Base-by-base conservation (phyloP, 257 asterid species). In the Echium plantagineum region DNA sequence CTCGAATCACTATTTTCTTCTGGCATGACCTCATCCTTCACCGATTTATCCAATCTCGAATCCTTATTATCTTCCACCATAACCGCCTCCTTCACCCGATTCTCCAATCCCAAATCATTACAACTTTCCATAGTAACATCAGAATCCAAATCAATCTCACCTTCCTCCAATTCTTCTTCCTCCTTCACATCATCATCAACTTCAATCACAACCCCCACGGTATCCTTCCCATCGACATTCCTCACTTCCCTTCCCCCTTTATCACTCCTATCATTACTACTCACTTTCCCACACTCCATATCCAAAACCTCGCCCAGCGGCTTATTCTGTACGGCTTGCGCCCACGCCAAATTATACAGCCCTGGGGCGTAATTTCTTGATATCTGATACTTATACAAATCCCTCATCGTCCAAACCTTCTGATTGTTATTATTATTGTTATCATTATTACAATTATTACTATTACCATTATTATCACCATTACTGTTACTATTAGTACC, bases 101-200 rank as follows among this genome's bases (percentile, higher is more conserved):
- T 47, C 48, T 62, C 71, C 20, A 60, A 22, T 64, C 60, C 61
- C 26, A 22, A 49, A 65, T 66, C 94, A 66, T 59, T 70, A 24
- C 12, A 35, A 35, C 61, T 65, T 19, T 48, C 58, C 15, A 66
- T 60, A 59, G 63, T 71, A 31, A 66, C 59, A n/a, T 80, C 96
- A n/a, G 87, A 78, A 69, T 86, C 98, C 90, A 86, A 81, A 77
- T 93, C 98, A 78, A 93, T 93, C 77, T 93, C 98, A 19, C 98
- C 98, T 75, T 90, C 97, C 81, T 90, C 97, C 85, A 90, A 67
- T 75, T 90, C 97, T 51, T 88, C 95, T 60, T 90, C 94, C 77
- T 86, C 97, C 82, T 73, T 82, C 71, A 67, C 91, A 63, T 81
- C 87, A 55, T 74, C 94, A 61, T 81, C 94, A 59, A 74, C 77